These are phyloP conservation scores for Phytophthora cryptogea DNA, from an alignment of 352 stramenopile species.

Conservation along the genomic window DNA sequence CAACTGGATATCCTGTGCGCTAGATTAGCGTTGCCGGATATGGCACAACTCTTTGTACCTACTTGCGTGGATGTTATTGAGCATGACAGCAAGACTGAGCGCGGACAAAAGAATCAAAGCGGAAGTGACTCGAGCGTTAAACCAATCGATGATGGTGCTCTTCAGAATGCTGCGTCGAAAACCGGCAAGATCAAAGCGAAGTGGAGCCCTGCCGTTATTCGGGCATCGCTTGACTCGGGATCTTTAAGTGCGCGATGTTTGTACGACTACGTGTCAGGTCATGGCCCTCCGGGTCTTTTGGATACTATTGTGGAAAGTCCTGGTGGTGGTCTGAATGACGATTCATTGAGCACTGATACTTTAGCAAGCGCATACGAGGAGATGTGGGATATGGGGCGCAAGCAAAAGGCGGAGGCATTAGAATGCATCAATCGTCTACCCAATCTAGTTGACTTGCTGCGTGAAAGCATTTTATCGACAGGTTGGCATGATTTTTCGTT, in stretches of 20 bases:
- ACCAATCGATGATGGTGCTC: conserved; percentile 65
- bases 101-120: conserved; percentile 28
- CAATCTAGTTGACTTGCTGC: conserved; percentile 60
- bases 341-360: conserved; percentile 50
- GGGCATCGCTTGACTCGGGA: conserved; percentile 57
- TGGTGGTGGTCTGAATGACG: conserved; percentile 33
- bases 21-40: conserved; percentile 71
- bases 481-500: conserved; percentile 67
- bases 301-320: conserved; percentile 46
- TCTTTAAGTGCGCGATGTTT: conserved; percentile 70
- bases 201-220: conserved; percentile 61
- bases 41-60: conserved; percentile 79
- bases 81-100: conserved; percentile 35
- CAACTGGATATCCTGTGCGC: conserved; percentile 85
- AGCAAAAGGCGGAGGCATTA: conserved; percentile 66
- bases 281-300: conserved; percentile 60
- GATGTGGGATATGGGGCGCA: conserved; percentile 64
- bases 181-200: conserved; percentile 65
- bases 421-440: conserved; percentile 73
- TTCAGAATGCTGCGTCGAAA: conserved; percentile 69
- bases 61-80: conserved; percentile 66
- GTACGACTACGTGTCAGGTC: conserved; percentile 69
- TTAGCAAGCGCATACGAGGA: conserved; percentile 72
- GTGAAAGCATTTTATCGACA: conserved; percentile 65
- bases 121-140: conserved; percentile 36